Base-by-base conservation (phyloP, 2,329 filamentous ascomycete genomes). In the Colletotrichum sp. region DNA sequence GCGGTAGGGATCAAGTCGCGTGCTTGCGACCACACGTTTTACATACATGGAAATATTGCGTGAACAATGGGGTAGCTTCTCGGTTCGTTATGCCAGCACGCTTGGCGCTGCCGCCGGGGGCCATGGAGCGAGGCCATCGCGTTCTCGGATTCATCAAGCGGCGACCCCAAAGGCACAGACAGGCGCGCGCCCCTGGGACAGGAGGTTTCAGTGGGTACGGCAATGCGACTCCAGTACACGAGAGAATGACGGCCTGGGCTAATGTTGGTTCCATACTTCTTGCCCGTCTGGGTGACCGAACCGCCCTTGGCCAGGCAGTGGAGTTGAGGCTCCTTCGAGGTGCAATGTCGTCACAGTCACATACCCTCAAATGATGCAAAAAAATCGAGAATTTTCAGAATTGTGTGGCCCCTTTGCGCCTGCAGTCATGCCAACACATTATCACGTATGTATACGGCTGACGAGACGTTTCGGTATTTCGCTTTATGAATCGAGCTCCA, bases 51-150 rank as follows among this genome's bases (percentile, higher is more conserved):
- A 5, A 52, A 48, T 4, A n/a, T n/a, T 48, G 5, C 0, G 38
- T 12, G 18, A n/a, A 21, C 2, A 52, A 52, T 52, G 43, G n/a
- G 43, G 10, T 3, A 13, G 43, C 43, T 52, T 52, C n/a, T 13
- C n/a, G 9, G 8, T 21, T 13, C 10, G n/a, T 3, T 13, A 7
- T 21, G 1, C 6, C 10, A 52, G 1, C 12, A 21, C 3, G 1
- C 43, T 52, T 52, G n/a, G n/a, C n/a, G 43, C n/a, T 0, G 43
- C 43, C 6, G 43, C 43, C 43, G 1, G n/a, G 6, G n/a, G 28
- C 28, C 43, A 13, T 52, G 6, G 3, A 52, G 10, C 43, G 43
- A 52, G 43, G 43, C 0, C 4, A 52, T 52, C 43, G 43, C 43
- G 43, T 52, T 52, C n/a, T 52, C 43, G 43, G 43, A 52, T 52